Evolutionary conservation across 2,329 filamentous ascomycete species (phyloP).

Genomic region (Blumeria graminis): DNA sequence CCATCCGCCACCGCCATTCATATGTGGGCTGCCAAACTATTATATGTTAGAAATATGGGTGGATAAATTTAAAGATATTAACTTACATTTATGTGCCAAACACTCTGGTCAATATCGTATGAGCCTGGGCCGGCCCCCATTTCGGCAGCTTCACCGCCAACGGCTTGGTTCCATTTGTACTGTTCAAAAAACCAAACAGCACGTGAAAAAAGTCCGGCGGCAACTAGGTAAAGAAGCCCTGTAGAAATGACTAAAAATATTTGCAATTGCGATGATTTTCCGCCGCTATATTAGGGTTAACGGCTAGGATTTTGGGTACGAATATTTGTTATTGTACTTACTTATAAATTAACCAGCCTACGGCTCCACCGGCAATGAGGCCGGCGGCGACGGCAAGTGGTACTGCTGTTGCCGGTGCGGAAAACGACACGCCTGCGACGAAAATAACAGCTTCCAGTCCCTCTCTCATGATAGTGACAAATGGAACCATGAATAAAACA

Average conservation of each 20-base stretch:
- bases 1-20: slow-evolving; percentile 57
- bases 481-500: slow-evolving; percentile 65
- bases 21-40: slow-evolving; percentile 54
- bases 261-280: slow-evolving; percentile 42
- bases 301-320: slow-evolving; percentile 3
- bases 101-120: slow-evolving; percentile 53
- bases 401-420: slow-evolving; percentile 49
- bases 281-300: slow-evolving; percentile 21
- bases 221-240: slow-evolving; percentile 63
- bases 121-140: slow-evolving; percentile 45
- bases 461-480: slow-evolving; percentile 69
- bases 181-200: slow-evolving; percentile 52
- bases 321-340: slow-evolving; percentile 19
- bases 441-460: slow-evolving; percentile 74
- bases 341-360: slow-evolving; percentile 61
- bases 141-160: slow-evolving; percentile 31
- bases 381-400: slow-evolving; percentile 50
- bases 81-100: slow-evolving; percentile 61
- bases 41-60: slow-evolving; percentile 1
- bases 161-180: slow-evolving; percentile 31
- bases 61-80: not conserved
- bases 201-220: slow-evolving; percentile 58
- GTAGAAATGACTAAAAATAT: slow-evolving; percentile 63
- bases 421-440: slow-evolving; percentile 60
- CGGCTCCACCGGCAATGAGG: slow-evolving; percentile 35